Evolutionary conservation across 768 basidiomycete species (phyloP), one percentile per base, ranked within the genome.

Genomic region (Boletus tylopilopsis): DNA sequence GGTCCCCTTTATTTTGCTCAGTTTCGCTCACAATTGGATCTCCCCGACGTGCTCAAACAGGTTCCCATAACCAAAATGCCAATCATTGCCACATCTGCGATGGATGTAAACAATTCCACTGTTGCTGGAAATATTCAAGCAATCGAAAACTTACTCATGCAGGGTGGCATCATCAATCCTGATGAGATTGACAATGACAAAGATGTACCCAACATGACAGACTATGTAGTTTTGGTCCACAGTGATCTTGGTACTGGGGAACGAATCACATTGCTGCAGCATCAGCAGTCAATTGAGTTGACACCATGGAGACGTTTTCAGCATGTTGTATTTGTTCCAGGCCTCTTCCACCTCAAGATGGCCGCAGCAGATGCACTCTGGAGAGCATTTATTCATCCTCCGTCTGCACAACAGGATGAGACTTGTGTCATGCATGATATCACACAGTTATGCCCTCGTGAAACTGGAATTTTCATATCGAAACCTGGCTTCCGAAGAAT

Each of bases 261-360:
- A 15, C 5, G 8, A 2, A 2, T 50, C 4, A 1, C 13, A 2
- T 34, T 4, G 13, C 18, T 19, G 2, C 39, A 21, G 3, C 44
- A 36, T 4, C 11, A 7, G 4, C 24, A 19, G 2, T 11, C 47
- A 30, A 53, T 53, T 8, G 44, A 53, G 22, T 5, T 0, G 2
- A 69, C 66, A 7, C 59, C 67, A 0, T 67, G 60, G 60, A 41
- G 42, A 2, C 57, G 67, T 0, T 49, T 69, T 4, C 70, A 74
- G 30, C 57, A 51, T 33, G 40, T 73, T 2, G 49, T 76, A 0
- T 73, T 64, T 40, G 50, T 74, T 0, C 52, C 55, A 3, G 69
- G 68, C 0, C 42, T 72, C 0, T 73, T 73, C 41, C 71, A 70
- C 50, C 45, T 67, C 16, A 70, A 67, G 46, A 70, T 71, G 63